Evolutionary conservation across 805 yeast genomes (phyloP).

Genomic region (Candida chilensis): DNA sequence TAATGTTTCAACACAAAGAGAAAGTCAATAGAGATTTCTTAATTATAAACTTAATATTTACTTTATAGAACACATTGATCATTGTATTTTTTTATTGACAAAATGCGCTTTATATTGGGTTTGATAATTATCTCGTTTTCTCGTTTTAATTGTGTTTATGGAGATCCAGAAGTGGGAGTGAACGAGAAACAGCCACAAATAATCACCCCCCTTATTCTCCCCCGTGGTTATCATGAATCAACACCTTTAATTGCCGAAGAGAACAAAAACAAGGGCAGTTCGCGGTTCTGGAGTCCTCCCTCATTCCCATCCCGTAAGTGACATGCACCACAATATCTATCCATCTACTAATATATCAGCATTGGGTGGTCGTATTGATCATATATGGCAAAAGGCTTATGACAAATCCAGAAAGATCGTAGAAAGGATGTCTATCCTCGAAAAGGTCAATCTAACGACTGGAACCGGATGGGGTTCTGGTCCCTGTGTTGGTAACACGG

Average conservation of each 20-base stretch:
- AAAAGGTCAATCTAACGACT: slow-evolving; percentile 54
- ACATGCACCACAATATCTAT: too few species aligned
- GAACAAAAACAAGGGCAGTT: slow-evolving; percentile 17
- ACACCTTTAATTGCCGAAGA: slow-evolving; percentile 13
- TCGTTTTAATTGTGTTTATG: too few species aligned
- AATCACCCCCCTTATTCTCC: too few species aligned
- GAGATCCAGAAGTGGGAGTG: too few species aligned
- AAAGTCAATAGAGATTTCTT: too few species aligned
- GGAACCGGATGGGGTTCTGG: slow-evolving; percentile 61
- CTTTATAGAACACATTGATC: too few species aligned
- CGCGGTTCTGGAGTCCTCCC: slow-evolving; percentile 16
- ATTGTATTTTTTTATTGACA: too few species aligned
- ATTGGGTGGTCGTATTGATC: slow-evolving; percentile 36
- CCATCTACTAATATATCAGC: slow-evolving; percentile 11
- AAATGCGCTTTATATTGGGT: too few species aligned
- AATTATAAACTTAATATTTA: too few species aligned
- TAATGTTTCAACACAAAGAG: too few species aligned
- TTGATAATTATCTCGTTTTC: too few species aligned
- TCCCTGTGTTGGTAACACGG: slow-evolving; percentile 55
- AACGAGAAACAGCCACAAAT: too few species aligned
- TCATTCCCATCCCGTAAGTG: slow-evolving; percentile 30
- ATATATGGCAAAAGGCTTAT: slow-evolving; percentile 50
- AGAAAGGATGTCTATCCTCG: slow-evolving; percentile 45
- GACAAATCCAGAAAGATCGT: slow-evolving; percentile 46
- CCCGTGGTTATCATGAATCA: slow-evolving; percentile 21